Percentiles rank a stretch among this genome's conserved stretches.
Evolutionary conservation across 345 rosid genomes (phyloP).

Genomic region (Eutrema heterophyllum): DNA sequence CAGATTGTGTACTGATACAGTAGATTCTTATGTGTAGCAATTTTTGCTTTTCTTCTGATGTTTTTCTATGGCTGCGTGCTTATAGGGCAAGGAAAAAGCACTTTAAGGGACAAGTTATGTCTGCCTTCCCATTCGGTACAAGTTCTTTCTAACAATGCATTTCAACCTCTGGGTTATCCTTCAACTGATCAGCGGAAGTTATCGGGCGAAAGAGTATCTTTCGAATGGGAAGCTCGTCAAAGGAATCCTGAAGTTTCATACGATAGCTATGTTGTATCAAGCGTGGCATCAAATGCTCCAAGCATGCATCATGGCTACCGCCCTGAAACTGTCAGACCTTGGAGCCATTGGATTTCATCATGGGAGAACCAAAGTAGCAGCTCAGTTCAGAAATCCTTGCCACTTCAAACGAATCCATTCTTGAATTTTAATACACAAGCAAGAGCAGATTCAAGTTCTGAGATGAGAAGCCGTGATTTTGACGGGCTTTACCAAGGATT

Average conservation of each 20-base stretch:
- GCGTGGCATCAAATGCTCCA: slow-evolving; percentile 41
- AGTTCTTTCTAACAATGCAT: slow-evolving; percentile 39
- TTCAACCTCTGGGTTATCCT: slow-evolving; percentile 38
- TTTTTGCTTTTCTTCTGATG: slow-evolving; percentile 12
- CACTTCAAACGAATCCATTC: slow-evolving; percentile 48
- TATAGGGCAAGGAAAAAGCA: slow-evolving; percentile 51
- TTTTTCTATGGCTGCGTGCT: slow-evolving; percentile 21
- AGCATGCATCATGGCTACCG: slow-evolving; percentile 36
- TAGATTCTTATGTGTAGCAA: neutral
- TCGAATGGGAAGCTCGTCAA: slow-evolving; percentile 38
- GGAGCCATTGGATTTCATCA: slow-evolving; percentile 52
- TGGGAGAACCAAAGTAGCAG: slow-evolving; percentile 49
- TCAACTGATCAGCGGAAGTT: slow-evolving; percentile 46
- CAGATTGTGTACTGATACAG: neutral
- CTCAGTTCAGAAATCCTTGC: slow-evolving; percentile 50
- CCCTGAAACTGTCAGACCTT: slow-evolving; percentile 45
- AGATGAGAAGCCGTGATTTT: slow-evolving; percentile 38
- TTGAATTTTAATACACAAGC: slow-evolving; percentile 38
- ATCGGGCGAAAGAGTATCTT: slow-evolving; percentile 36
- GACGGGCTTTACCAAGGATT: slow-evolving; percentile 52
- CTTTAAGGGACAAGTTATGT: slow-evolving; percentile 31
- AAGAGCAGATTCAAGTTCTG: slow-evolving; percentile 44
- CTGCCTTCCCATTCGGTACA: slow-evolving; percentile 47
- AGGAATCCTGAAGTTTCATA: slow-evolving; percentile 39
- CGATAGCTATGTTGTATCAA: slow-evolving; percentile 42